Evolutionary conservation across 2,329 filamentous ascomycete genomes (phyloP).

Genomic region (Leptographium galeiforme): DNA sequence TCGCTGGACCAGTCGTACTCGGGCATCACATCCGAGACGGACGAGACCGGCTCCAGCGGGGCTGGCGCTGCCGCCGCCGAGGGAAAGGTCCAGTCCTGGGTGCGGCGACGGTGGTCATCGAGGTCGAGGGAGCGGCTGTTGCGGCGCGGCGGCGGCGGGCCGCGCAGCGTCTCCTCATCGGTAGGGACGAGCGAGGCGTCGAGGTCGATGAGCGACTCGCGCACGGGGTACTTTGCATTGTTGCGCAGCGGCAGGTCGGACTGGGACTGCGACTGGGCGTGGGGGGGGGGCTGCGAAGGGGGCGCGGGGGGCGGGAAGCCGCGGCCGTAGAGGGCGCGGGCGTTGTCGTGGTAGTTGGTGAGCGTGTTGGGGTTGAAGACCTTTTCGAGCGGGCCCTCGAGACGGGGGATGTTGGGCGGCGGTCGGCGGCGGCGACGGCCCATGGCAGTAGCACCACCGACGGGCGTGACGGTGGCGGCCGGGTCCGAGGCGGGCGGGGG

Average conservation of each 20-base stretch:
- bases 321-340: slow-evolving; percentile 43
- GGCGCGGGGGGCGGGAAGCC: slow-evolving; percentile 16
- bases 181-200: slow-evolving; percentile 41
- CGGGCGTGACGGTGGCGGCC: background rate
- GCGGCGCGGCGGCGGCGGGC: slow-evolving; percentile 23
- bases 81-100: slow-evolving; percentile 40
- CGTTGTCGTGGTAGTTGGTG: slow-evolving; percentile 50
- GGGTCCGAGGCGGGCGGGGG: too few relatives aligned
- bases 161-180: slow-evolving; percentile 34
- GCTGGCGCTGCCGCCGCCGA: slow-evolving; percentile 15
- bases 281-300: slow-evolving; percentile 8
- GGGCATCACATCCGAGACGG: slow-evolving; percentile 30
- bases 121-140: slow-evolving; percentile 41
- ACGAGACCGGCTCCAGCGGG: slow-evolving; percentile 26
- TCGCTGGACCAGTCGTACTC: slow-evolving; percentile 26
- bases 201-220: slow-evolving; percentile 51
- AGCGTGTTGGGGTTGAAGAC: slow-evolving; percentile 54
- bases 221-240: slow-evolving; percentile 34
- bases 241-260: slow-evolving; percentile 48
- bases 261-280: slow-evolving; percentile 10
- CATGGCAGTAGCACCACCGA: slow-evolving; percentile 32
- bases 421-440: slow-evolving; percentile 37
- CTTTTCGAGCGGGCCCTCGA: slow-evolving; percentile 48
- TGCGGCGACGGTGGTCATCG: slow-evolving; percentile 20
- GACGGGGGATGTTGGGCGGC: slow-evolving; percentile 42